Base-by-base conservation (phyloP, 495 filamentous ascomycete species). In the Neurospora tetrasperma region DNA sequence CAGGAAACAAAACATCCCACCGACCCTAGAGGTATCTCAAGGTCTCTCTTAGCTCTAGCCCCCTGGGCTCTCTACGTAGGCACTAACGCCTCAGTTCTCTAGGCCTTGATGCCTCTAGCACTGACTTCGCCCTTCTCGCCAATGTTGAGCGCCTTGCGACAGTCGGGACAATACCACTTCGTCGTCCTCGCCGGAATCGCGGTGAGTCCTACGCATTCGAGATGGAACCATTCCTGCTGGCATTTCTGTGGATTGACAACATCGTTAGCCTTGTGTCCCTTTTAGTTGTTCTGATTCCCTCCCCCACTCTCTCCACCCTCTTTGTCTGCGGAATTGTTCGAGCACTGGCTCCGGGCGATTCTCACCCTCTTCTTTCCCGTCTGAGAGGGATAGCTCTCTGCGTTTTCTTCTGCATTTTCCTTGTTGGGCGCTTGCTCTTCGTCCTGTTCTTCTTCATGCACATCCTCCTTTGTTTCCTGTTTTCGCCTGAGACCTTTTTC, bases 91-190 rank as follows among this genome's bases (percentile, higher is more conserved):
- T 68, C 23, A 66, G 54, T 14, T 43, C n/a, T 62, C 81, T 77
- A 85, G 71, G 83, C 85, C 80, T 82, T 88, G 14, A 86, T 81
- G 10, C 86, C 86, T 54, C 86, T 80, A 0, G 87, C 85, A 72
- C 75, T 88, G 42, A 88, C 84, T 72, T 88, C 85, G 20, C 87
- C 87, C 75, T 84, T 85, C 78, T 85, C 85, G 44, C 86, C 86
- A 70, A 88, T 91, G 66, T 89, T 87, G 43, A 94, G 85, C 73
- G 88, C 85, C 70, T 89, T 83, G 41, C 92, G 87, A 78, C 94
- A 97, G 12, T 94, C 91, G 7, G 95, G 95, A 80, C 95, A 98
- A 78, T 94, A 98, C 95, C 95, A 98, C 84, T 96, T 96, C 12
- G 89, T 91, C 70, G 91, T 91, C 27, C 92, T 86, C 11, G 88